These are phyloP conservation scores for Clarireedia homoeocarpa DNA, from an alignment of 2,329 filamentous ascomycete genomes.

Conservation along the genomic window DNA sequence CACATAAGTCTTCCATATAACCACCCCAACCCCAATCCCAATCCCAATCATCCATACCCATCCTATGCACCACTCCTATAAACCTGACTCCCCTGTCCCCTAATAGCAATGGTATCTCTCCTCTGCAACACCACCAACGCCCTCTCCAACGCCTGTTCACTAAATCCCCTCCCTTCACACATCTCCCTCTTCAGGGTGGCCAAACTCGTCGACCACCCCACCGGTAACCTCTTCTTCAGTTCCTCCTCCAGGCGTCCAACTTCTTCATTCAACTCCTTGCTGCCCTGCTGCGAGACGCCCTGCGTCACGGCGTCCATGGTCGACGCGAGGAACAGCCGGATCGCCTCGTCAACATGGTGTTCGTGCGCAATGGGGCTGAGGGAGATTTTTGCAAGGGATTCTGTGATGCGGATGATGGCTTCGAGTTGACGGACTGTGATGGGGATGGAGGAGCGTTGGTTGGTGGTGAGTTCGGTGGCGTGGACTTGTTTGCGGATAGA, in stretches of 20 bases:
- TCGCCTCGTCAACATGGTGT: conserved; percentile 91
- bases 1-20: too few relatives aligned
- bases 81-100: conserved; percentile 68
- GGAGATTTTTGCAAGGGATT: conserved; percentile 86
- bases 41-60: not conserved
- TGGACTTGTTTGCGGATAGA: conserved; percentile 93
- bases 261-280: conserved; percentile 86
- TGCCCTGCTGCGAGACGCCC: conserved; percentile 66
- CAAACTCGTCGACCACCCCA: conserved; percentile 91
- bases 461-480: conserved; percentile 80
- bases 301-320: conserved; percentile 98
- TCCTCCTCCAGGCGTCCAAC: conserved; percentile 82
- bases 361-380: conserved; percentile 83
- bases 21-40: too few relatives aligned
- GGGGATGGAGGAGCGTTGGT: conserved; percentile 85
- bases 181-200: conserved; percentile 83
- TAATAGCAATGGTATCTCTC: conserved; percentile 77
- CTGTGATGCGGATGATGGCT: conserved; percentile 93
- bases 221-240: conserved; percentile 76
- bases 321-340: conserved; percentile 87
- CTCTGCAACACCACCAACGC: conserved; percentile 80
- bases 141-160: conserved; percentile 75
- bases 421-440: conserved; percentile 97
- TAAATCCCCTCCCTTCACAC: conserved; percentile 85
- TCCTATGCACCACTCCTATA: conserved; percentile 62